A percentile compares a stretch with the other conserved stretches of the same genome.
These are phyloP conservation scores for Boletus coccyginus DNA, from an alignment of 768 basidiomycete species.

Conservation along the genomic window DNA sequence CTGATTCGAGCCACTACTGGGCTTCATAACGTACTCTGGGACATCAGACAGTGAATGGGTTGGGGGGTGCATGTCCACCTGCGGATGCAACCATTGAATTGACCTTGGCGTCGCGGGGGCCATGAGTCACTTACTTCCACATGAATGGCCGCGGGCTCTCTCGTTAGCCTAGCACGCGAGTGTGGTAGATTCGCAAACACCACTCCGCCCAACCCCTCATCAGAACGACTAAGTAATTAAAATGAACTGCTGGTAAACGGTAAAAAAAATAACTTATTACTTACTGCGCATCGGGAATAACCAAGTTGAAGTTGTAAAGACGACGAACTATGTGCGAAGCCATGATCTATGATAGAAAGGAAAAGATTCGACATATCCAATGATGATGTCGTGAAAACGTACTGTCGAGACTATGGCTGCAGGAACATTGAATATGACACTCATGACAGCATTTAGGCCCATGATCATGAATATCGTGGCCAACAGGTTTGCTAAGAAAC, in stretches of 20 bases:
- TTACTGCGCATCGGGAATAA: constrained; percentile 29
- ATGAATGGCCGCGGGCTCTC: constrained; percentile 26
- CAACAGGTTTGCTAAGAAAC: constrained; percentile 40
- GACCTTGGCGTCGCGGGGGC: neutral
- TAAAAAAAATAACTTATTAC: constrained; percentile 2
- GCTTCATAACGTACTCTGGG: constrained; percentile 22
- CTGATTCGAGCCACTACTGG: constrained; percentile 19
- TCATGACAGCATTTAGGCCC: constrained; percentile 66
- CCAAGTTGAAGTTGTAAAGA: constrained; percentile 47
- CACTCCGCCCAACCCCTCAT: constrained; percentile 18
- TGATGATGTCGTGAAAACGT: constrained; percentile 14
- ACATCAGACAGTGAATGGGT: constrained; percentile 23
- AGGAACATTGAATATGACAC: constrained; percentile 62
- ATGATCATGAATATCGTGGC: constrained; percentile 62
- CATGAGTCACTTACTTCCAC: constrained; percentile 33
- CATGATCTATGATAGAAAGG: constrained; percentile 41
- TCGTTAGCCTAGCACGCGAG: constrained; percentile 14
- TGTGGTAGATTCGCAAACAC: constrained; percentile 15
- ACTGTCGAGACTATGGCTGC: constrained; percentile 55
- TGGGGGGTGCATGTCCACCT: constrained; percentile 32
- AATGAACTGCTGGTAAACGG: neutral
- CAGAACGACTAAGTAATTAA: constrained; percentile 14
- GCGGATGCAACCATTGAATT: neutral
- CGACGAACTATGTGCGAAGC: constrained; percentile 61
- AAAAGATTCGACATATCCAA: neutral